These are phyloP conservation scores for Rhododendron williamsianum DNA, from an alignment of 148 eudicot genomes.

Conservation along the genomic window DNA sequence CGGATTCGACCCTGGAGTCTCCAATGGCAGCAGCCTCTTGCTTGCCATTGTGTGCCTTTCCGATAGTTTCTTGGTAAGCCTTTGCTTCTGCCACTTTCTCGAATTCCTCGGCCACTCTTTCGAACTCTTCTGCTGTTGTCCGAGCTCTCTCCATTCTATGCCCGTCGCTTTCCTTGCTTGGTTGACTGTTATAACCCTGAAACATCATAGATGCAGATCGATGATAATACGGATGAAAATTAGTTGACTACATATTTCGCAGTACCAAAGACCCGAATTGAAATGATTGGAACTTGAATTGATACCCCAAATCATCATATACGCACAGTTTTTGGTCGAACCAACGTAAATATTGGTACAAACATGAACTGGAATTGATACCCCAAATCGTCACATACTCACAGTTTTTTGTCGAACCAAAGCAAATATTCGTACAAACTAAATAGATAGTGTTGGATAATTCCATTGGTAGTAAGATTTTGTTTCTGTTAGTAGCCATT, in stretches of 20 bases:
- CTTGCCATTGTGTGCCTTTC: constrained; percentile 11
- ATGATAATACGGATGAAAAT: background rate
- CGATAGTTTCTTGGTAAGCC: constrained; percentile 28
- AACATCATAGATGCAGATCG: background rate
- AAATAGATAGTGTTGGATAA: no score
- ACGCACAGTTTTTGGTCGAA: background rate
- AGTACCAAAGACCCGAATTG: no score
- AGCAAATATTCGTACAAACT: background rate
- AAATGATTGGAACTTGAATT: background rate
- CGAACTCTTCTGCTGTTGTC: constrained; percentile 30
- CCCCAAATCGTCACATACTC: background rate
- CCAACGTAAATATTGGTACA: no score
- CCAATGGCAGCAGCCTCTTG: constrained; percentile 3
- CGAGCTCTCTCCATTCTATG: constrained; percentile 40
- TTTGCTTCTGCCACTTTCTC: constrained; percentile 26
- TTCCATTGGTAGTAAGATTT: no score
- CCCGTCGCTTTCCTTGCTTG: constrained; percentile 10
- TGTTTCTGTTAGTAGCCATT: no score
- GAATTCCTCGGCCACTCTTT: constrained; percentile 27
- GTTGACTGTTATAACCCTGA: constrained; percentile 30
- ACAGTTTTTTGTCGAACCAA: background rate
- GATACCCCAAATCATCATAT: background rate
- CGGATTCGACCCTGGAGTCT: background rate
- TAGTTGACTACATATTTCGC: no score
- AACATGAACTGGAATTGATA: no score